These are phyloP conservation scores for Pythium aphanidermatum DNA, from an alignment of 352 stramenopile genomes.

Conservation along the genomic window DNA sequence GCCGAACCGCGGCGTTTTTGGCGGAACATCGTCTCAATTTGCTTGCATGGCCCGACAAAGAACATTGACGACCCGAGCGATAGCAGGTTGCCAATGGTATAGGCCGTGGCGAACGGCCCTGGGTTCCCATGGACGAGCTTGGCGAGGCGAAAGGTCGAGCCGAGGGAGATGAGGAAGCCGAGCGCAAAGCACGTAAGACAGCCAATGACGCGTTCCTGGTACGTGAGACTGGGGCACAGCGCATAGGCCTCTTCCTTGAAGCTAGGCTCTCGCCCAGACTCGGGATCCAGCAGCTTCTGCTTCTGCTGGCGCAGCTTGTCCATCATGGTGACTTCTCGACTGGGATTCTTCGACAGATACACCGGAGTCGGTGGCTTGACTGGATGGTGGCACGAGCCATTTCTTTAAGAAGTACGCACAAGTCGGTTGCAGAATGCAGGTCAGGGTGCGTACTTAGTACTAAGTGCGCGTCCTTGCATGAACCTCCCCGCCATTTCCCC, in stretches of 20 bases:
- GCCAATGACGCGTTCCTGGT: constrained; percentile 81
- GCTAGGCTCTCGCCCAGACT: constrained; percentile 33
- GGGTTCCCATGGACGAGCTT: constrained; percentile 73
- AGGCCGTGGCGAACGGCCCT: constrained; percentile 76
- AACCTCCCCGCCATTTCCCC: background rate
- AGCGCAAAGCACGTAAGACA: constrained; percentile 76
- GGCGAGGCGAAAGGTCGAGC: constrained; percentile 71
- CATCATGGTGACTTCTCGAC: constrained; percentile 31
- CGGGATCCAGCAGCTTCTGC: constrained; percentile 77
- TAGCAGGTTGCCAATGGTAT: constrained; percentile 82
- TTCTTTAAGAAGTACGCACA: background rate
- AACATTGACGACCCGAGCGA: constrained; percentile 80
- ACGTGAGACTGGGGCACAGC: constrained; percentile 68
- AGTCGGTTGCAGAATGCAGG: too few relatives aligned
- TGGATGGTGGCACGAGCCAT: background rate
- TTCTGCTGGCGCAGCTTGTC: constrained; percentile 59
- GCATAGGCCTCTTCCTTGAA: constrained; percentile 26
- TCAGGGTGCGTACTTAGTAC: constrained; percentile 1
- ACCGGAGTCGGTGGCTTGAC: too few relatives aligned
- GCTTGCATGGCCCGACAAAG: constrained; percentile 79
- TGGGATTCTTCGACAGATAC: background rate
- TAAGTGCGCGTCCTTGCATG: constrained; percentile 15
- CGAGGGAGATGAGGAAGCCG: constrained; percentile 77
- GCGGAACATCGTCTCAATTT: constrained; percentile 82
- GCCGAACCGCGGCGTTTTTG: constrained; percentile 65